Evolutionary conservation across 352 stramenopile genomes (phyloP), one percentile per base, ranked within the genome.

Genomic region (Phytophthora cryptogea): DNA sequence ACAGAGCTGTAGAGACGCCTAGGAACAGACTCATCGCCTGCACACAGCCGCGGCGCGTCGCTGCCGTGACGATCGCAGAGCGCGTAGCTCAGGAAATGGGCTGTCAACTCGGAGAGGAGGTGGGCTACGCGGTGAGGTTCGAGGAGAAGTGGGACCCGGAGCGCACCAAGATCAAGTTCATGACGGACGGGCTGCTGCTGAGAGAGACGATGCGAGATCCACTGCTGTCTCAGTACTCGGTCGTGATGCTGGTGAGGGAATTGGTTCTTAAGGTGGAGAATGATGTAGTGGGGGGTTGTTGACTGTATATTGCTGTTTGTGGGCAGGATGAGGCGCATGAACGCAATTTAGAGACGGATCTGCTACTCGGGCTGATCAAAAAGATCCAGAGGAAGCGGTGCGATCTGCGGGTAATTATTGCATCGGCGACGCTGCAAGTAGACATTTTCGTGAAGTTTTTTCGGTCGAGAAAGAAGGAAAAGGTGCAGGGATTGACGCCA

Each of bases 101-200:
- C 63, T 92, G 94, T 30, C 83, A 80, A 41, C 55, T 99, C 6
- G 97, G 97, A 4, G 71, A 92, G 27, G 93, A 99, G 61, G 96
- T 94, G 6, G 97, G 97, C 3, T 99, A 99, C 54, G 96, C 90
- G 20, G 98, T 99, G 48, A 95, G 98, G n/a, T 99, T 99, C 70
- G 97, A 99, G 61, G 98, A 98, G 52, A 89, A 97, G 32, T 92
- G 80, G 77, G 75, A 90, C 28, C 63, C 78, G 1, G 56, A 87
- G 20, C 47, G 40, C 8, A 99, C 98, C n/a, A 74, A 91, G 23
- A 92, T 99, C 59, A 98, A 98, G 74, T 99, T 99, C 80, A 98
- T 99, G 81, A 99, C 98, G 11, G 97, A 99, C 74, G 97, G 97
- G 54, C 98, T 99, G 88, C 77, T 99, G 33, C 74, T 99, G 40